Conservation (phyloP, 257 asterid genomes). For the Sherardia arvensis region DNA sequence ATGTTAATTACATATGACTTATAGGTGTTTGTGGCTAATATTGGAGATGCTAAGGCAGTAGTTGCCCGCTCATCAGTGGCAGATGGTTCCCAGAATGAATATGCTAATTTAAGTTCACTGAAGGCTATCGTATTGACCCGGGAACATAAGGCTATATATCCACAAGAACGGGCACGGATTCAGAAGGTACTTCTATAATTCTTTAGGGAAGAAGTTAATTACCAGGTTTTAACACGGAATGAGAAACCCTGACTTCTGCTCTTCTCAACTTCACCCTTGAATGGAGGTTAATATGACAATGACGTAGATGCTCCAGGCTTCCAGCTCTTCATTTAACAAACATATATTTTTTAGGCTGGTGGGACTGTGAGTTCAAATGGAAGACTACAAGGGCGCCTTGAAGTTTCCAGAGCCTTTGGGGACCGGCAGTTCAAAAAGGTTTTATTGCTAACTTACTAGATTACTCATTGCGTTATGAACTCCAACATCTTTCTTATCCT, state of each 20-base stretch:
- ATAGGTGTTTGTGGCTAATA: slow-evolving; percentile 85
- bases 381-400: slow-evolving; percentile 83
- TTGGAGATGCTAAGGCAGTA: slow-evolving; percentile 90
- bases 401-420: slow-evolving; percentile 95
- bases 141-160: slow-evolving; percentile 87
- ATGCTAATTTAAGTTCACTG: slow-evolving; percentile 26
- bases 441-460: not conserved
- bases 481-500: not conserved
- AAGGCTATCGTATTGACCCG: slow-evolving; percentile 82
- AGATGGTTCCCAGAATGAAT: slow-evolving; percentile 29
- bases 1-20: not conserved
- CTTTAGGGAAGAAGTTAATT: not conserved
- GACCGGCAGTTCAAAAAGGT: slow-evolving; percentile 95
- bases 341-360: slow-evolving; percentile 53
- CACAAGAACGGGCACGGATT: slow-evolving; percentile 87
- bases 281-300: not conserved
- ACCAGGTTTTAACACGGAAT: not conserved
- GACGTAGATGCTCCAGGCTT: not conserved
- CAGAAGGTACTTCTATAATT: slow-evolving; percentile 43
- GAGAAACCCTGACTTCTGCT: not conserved
- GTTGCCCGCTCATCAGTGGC: slow-evolving; percentile 61
- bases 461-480: not conserved
- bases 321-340: slow-evolving; percentile 9
- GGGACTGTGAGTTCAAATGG: slow-evolving; percentile 86
- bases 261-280: not conserved